phyloP scores from a whole-genome alignment of 2,329 filamentous ascomycete species.

The Penicillium crustosum region DNA sequence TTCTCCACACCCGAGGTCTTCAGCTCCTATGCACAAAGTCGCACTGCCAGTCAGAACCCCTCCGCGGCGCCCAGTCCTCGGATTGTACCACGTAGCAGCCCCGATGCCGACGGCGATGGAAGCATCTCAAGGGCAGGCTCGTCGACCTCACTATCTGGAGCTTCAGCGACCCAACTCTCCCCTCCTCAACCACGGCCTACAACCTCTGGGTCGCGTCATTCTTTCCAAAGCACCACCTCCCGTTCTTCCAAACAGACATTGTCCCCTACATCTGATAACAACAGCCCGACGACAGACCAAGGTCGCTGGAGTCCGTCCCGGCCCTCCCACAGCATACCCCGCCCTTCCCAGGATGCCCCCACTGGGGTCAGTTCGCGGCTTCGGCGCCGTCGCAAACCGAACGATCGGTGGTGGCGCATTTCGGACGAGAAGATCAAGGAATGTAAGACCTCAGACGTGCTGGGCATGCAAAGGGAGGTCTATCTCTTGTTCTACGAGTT shows the following conservation, averaged over 20 bases:
- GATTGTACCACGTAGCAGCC: constrained; percentile 40
- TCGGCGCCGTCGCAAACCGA: constrained; percentile 60
- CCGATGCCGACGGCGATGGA: constrained; percentile 30
- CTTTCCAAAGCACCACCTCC: constrained; percentile 34
- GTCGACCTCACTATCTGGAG: constrained; percentile 36
- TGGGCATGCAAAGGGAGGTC: constrained; percentile 92
- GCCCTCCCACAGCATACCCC: constrained; percentile 26
- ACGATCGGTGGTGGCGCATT: constrained; percentile 93
- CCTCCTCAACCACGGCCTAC: constrained; percentile 26
- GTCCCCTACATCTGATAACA: constrained; percentile 23
- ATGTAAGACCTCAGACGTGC: constrained; percentile 84
- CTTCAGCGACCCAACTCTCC: constrained; percentile 19
- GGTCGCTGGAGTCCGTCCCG: constrained; percentile 29
- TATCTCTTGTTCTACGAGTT: constrained; percentile 96
- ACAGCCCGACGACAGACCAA: constrained; percentile 28
- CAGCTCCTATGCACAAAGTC: constrained; percentile 68
- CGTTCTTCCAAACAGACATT: constrained; percentile 28
- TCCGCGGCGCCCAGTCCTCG: constrained; percentile 52
- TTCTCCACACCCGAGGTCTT: constrained; percentile 82
- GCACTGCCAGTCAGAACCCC: constrained; percentile 53
- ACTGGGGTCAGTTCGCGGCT: constrained; percentile 39
- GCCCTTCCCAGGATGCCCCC: constrained; percentile 25
- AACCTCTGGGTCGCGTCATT: constrained; percentile 36
- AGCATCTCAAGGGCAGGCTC: constrained; percentile 36
- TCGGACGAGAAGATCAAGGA: constrained; percentile 97